Base-by-base conservation (phyloP, 2,329 filamentous ascomycete genomes). In the Exophiala spinifera region DNA sequence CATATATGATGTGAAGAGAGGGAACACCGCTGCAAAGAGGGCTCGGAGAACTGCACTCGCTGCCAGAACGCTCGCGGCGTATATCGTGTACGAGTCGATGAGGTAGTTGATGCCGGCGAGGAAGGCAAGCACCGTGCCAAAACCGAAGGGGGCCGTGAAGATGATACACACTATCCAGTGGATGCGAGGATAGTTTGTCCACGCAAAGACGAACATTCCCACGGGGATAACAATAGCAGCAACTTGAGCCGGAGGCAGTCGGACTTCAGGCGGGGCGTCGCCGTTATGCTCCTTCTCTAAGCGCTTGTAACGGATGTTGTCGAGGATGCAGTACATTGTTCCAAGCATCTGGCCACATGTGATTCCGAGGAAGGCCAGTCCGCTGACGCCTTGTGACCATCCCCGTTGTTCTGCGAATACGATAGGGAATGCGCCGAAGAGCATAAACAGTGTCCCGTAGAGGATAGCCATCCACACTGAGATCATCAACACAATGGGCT, bases 201-300 rank as follows among this genome's bases (percentile, higher is more conserved):
- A 84, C 0, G 79, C 80, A 53, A 83, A 80, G 79, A 20, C n/a
- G 20, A 44, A 44, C 42, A 28, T 44, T 21, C 42, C 42, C 11
- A 44, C 6, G 6, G 42, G 42, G 21, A 85, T 72, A 17, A 69
- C 69, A 25, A 80, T 69, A 49, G 72, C 74, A 28, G 76, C 76
- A 3, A 78, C 56, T 55, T 79, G 75, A 42, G 71, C 74, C 4
- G 78, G 74, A 2, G 78, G 76, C 1, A 82, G 66, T 46, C 77
- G 79, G 36, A 77, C 77, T 69, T 84, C 82, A 0, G 83, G 82
- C n/a, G 83, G 77, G 7, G 82, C 82, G 54, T 83, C 79, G 4
- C 84, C 84, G 2, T 71, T 73, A 15, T 78, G 62, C 21, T 73
- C 70, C 17, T 74, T 70, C 11, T 73, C 69, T 21, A 77, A 69